Base-by-base conservation (phyloP, 768 basidiomycete species). In the Leccinum rimulosum region DNA sequence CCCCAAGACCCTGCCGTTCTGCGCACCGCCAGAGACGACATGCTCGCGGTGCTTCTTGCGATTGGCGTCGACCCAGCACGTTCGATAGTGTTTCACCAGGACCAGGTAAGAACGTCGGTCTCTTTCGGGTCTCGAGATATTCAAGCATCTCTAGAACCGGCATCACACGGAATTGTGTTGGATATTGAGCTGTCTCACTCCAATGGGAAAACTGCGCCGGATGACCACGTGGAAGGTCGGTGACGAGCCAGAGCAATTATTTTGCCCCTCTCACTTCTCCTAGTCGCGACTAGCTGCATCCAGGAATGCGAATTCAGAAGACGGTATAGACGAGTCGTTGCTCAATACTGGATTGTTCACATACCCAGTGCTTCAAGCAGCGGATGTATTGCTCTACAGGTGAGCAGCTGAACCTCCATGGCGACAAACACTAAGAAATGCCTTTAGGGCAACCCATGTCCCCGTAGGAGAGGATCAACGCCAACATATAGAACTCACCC, bases 201-300 rank as follows among this genome's bases (percentile, higher is more conserved):
- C 93, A 0, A 79, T 95, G 22, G 93, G 93, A 10, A 86, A 85
- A 64, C 75, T 98, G 10, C 84, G 86, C 43, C 75, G 95, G 47
- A 97, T 98, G 96, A 98, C 95, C 4, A 94, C 93, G 0, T 98
- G 95, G 94, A 98, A 98, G 84, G 93, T 91, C 59, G 30, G 77
- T 60, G 15, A 10, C 35, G 11, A 25, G 3, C 27, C 11, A 10
- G 25, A 30, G 9, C 35, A 7, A 50, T n/a, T 15, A 36, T 12
- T 33, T 19, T 6, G 10, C 36, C 19, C 19, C 22, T 27, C 57
- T 61, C 51, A 66, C 19, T 4, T 10, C 17, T 35, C 52, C 12
- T 66, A 95, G 93, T 83, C 89, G 10, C 85, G 90, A 59, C 75
- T 95, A 4, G 90, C 88, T 11, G 80, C 83, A 10, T 82, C 86